Conservation (phyloP, 2,329 filamentous ascomycete genomes). For the Ophiocordyceps camponoti-leonardi region DNA sequence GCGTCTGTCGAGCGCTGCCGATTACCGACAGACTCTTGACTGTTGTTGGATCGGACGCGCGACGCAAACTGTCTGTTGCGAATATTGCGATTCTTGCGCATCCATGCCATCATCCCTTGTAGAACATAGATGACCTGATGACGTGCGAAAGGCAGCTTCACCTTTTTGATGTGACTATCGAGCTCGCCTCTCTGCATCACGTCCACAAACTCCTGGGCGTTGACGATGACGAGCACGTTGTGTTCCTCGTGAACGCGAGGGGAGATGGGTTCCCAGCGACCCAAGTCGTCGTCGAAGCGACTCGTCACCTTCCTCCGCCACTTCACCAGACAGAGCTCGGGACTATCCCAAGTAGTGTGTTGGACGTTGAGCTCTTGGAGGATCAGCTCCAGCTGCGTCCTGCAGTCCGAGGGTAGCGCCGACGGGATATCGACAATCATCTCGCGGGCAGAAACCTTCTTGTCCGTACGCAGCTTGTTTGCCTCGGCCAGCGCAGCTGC, state of each 20-base stretch:
- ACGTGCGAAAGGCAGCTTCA: constrained; percentile 34
- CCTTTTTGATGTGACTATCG: constrained; percentile 36
- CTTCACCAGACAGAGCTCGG: constrained; percentile 36
- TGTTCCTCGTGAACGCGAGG: constrained; percentile 35
- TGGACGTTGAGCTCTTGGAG: constrained; percentile 32
- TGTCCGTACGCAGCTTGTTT: constrained; percentile 57
- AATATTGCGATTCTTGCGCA: constrained; percentile 49
- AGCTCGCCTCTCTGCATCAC: constrained; percentile 36
- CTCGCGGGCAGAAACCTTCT: constrained; percentile 54
- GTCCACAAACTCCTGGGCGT: constrained; percentile 48
- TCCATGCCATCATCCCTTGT: constrained; percentile 49
- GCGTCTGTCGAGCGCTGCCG: constrained; percentile 13
- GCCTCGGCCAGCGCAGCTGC: constrained; percentile 52
- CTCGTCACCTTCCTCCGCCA: constrained; percentile 55
- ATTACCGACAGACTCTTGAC: constrained; percentile 8
- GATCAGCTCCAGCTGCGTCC: constrained; percentile 29
- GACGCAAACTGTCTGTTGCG: constrained; percentile 52
- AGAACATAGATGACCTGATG: constrained; percentile 51
- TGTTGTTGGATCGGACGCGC: constrained; percentile 35
- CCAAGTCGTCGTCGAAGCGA: constrained; percentile 40
- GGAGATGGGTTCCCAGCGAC: constrained; percentile 46
- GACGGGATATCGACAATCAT: constrained; percentile 60
- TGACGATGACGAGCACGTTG: constrained; percentile 44
- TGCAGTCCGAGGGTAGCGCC: constrained; percentile 30
- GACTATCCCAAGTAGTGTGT: constrained; percentile 24